Conservation (phyloP, 345 rosid species). For the Lenwebbia sp. region DNA sequence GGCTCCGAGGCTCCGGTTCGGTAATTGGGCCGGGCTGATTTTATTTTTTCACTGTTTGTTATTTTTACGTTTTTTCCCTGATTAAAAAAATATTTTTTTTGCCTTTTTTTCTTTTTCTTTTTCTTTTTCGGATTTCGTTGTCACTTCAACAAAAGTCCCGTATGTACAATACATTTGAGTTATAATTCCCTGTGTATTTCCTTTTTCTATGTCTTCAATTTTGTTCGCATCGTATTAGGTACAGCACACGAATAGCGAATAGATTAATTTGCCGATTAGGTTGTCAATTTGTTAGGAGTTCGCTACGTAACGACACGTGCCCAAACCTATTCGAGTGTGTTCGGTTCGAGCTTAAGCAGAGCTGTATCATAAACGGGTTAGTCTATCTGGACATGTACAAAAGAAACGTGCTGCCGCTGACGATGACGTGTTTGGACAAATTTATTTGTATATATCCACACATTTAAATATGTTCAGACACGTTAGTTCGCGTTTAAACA, state of each 20-base stretch:
- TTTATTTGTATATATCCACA: neutral
- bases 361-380: neutral
- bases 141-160: neutral
- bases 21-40: neutral
- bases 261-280: neutral
- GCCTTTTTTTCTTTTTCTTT: neutral
- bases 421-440: accelerated
- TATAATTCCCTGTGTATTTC: no score
- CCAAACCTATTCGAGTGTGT: neutral
- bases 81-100: no score
- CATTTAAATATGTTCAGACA: neutral
- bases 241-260: neutral
- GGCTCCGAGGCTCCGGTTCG: neutral
- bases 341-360: accelerated
- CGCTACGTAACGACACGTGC: neutral
- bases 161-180: neutral
- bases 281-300: neutral
- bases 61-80: no score
- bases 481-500: no score
- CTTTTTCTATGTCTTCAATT: neutral
- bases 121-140: neutral
- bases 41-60: neutral
- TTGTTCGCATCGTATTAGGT: neutral
- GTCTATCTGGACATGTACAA: neutral
- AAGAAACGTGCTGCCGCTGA: neutral